Percentiles rank a stretch among this genome's conserved stretches.
Conservation (phyloP, 805 yeast species). For the Spencermartinsiella europaea region DNA sequence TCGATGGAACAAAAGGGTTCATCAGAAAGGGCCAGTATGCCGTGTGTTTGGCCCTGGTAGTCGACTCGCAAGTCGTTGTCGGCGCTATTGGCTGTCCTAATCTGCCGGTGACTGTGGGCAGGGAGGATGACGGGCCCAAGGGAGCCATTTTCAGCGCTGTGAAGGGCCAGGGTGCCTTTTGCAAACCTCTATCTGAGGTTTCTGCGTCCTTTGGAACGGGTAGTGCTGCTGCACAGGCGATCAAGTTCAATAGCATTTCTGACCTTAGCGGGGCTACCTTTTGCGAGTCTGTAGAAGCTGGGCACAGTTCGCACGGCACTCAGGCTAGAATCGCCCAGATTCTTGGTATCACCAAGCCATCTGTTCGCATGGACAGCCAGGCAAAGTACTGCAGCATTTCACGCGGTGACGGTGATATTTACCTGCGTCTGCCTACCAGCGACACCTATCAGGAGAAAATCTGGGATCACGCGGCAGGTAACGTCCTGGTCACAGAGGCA, state of each 20-base stretch:
- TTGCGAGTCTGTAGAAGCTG: slow-evolving; percentile 92
- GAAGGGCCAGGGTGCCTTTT: slow-evolving; percentile 61
- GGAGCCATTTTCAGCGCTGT: slow-evolving; percentile 80
- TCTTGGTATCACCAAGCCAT: slow-evolving; percentile 52
- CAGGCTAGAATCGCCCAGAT: slow-evolving; percentile 67
- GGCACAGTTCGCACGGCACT: slow-evolving; percentile 87
- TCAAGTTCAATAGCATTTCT: slow-evolving; percentile 49
- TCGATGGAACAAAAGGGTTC: slow-evolving; percentile 97
- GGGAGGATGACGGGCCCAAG: slow-evolving; percentile 26
- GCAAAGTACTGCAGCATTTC: slow-evolving; percentile 92
- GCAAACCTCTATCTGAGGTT: slow-evolving; percentile 34
- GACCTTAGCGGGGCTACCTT: slow-evolving; percentile 52
- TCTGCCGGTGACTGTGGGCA: slow-evolving; percentile 48
- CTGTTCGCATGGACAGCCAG: slow-evolving; percentile 86
- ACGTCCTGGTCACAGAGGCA: slow-evolving; percentile 76
- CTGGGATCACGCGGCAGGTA: slow-evolving; percentile 99
- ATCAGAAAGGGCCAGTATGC: slow-evolving; percentile 96
- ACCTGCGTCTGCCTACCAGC: slow-evolving; percentile 79
- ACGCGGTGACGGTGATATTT: slow-evolving; percentile 87
- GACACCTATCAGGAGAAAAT: slow-evolving; percentile 82
- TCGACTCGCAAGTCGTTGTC: slow-evolving; percentile 74
- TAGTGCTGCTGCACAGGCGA: slow-evolving; percentile 32
- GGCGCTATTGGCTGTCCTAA: slow-evolving; percentile 98
- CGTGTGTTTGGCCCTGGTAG: slow-evolving; percentile 86
- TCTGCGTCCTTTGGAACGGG: slow-evolving; percentile 21